Conservation (phyloP, 31 red algal species). For the Porphyra umbilicalis region DNA sequence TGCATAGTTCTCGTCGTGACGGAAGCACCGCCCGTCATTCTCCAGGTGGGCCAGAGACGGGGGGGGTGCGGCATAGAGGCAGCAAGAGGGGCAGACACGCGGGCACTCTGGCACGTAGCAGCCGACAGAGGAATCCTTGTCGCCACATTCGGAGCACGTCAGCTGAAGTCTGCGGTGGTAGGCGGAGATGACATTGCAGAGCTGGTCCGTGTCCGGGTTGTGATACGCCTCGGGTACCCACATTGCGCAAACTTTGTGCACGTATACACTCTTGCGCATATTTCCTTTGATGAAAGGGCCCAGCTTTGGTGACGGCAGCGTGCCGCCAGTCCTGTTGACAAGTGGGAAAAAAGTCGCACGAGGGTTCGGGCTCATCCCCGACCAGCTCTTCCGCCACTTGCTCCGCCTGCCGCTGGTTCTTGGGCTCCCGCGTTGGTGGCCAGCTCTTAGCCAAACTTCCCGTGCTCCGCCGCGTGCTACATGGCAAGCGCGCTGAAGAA, state of each 20-base stretch:
- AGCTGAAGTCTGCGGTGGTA: constrained; percentile 50
- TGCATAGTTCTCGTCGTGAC: constrained; percentile 51
- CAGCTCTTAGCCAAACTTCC: too few relatives aligned
- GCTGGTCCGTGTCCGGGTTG: constrained; percentile 20
- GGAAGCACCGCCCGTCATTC: constrained; percentile 13
- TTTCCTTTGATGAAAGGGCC: constrained; percentile 45
- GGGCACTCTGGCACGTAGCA: constrained; percentile 73
- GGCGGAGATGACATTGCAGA: constrained; percentile 57
- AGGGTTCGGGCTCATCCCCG: too few relatives aligned
- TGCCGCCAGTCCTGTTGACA: too few relatives aligned
- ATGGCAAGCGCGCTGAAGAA: too few relatives aligned
- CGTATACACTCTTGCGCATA: constrained; percentile 30
- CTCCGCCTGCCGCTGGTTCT: too few relatives aligned
- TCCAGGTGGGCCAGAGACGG: too few relatives aligned
- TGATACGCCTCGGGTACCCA: constrained; percentile 79
- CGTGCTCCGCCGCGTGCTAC: too few relatives aligned
- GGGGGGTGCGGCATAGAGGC: too few relatives aligned
- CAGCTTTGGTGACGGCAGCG: constrained; percentile 17
- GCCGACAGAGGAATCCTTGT: constrained; percentile 59
- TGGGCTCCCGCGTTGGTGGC: too few relatives aligned
- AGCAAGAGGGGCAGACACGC: constrained; percentile 61
- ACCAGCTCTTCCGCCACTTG: too few relatives aligned
- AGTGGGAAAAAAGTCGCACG: too few relatives aligned
- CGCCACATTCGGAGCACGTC: constrained; percentile 49
- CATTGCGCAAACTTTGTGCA: constrained; percentile 72